Conservation (phyloP, 257 asterid species). For the Ophiorrhiza pumila region DNA sequence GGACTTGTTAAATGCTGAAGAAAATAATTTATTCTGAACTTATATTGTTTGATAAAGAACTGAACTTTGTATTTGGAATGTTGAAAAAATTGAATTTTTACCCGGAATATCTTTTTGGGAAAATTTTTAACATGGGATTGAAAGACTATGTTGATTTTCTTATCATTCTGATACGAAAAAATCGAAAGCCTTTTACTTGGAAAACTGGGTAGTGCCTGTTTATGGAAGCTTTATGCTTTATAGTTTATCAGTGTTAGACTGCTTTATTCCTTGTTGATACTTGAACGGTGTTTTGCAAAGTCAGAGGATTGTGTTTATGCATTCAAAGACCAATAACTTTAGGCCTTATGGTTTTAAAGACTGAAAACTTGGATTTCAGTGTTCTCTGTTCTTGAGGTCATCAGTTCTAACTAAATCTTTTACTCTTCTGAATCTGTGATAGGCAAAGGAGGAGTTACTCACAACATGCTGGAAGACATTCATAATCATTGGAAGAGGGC, state of each 20-base stretch:
- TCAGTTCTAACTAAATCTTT: not conserved
- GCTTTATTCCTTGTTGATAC: not conserved
- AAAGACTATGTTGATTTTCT: not conserved
- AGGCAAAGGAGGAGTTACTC: slow-evolving; percentile 94
- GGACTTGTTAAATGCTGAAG: not conserved
- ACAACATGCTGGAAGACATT: slow-evolving; percentile 80
- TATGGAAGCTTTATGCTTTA: not conserved
- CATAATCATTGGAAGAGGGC: slow-evolving; percentile 88
- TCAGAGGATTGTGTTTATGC: not conserved
- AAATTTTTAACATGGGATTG: not conserved
- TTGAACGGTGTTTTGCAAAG: not conserved
- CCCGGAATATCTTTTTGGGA: no score
- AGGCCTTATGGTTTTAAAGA: not conserved
- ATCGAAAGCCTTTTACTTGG: no score
- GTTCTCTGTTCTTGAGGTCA: not conserved
- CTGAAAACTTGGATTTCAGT: not conserved
- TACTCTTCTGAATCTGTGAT: slow-evolving; percentile 5
- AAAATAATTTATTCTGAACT: not conserved
- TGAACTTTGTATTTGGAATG: not conserved
- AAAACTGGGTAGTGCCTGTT: no score
- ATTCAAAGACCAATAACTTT: not conserved
- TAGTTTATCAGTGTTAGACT: no score
- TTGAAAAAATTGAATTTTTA: no score
- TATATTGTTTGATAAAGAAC: not conserved
- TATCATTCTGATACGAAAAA: no score